Evolutionary conservation across 768 basidiomycete species (phyloP).

Genomic region (Gymnopilus junonius): DNA sequence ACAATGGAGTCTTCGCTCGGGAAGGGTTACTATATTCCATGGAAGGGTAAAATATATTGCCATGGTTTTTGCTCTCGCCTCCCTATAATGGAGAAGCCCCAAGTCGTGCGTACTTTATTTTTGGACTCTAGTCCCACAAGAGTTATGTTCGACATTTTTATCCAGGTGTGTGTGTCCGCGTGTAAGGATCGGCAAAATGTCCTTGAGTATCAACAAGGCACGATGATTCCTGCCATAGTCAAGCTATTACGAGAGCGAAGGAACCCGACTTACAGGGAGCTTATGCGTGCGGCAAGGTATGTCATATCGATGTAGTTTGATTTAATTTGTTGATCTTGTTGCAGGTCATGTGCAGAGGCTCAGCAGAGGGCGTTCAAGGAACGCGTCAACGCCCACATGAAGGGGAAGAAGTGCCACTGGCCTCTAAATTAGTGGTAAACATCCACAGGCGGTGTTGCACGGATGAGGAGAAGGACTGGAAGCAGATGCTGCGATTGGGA

Average conservation of each 20-base stretch:
- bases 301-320: not conserved
- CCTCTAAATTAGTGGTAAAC: not conserved
- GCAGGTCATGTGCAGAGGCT: not conserved
- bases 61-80: not conserved
- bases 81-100: not conserved
- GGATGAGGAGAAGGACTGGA: not conserved
- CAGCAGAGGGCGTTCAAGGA: not conserved
- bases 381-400: not conserved
- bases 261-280: not conserved
- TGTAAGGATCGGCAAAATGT: not conserved
- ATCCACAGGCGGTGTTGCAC: not conserved
- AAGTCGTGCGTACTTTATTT: not conserved
- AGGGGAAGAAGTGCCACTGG: not conserved
- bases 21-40: not conserved
- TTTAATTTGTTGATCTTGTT: not conserved
- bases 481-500: not conserved
- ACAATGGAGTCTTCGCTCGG: not conserved
- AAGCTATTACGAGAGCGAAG: not conserved
- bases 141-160: not conserved
- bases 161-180: not conserved
- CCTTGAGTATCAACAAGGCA: not conserved
- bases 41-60: not conserved
- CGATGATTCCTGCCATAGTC: not conserved
- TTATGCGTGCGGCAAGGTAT: not conserved
- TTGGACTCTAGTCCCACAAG: not conserved